Conservation (phyloP, 768 basidiomycete genomes). For the Agrocybe chaxingu region DNA sequence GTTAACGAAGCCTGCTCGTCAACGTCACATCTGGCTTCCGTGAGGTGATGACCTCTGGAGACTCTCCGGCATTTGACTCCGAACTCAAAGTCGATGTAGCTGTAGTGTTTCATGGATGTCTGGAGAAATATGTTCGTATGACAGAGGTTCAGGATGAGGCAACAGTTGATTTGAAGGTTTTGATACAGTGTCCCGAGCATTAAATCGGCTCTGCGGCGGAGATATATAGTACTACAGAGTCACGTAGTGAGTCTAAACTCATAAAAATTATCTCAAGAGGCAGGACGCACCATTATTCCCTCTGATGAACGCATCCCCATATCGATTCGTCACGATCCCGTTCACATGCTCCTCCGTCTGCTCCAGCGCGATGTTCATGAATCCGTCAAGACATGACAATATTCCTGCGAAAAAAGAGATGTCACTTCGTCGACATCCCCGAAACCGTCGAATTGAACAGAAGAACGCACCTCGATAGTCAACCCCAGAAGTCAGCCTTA, state of each 20-base stretch:
- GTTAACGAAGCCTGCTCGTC: no score
- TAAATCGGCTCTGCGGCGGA: slow-evolving; percentile 64
- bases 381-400: slow-evolving; percentile 93
- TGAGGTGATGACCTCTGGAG: no score
- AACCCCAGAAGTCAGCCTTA: slow-evolving; percentile 86
- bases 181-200: slow-evolving; percentile 5
- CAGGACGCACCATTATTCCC: slow-evolving; percentile 78
- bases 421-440: not conserved
- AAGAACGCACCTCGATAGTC: slow-evolving; percentile 78
- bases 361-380: slow-evolving; percentile 99
- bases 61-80: no score
- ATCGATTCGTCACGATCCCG: slow-evolving; percentile 81
- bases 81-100: no score
- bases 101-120: no score
- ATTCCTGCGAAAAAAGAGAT: slow-evolving; percentile 51
- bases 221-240: slow-evolving; percentile 65
- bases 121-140: no score
- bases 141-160: no score
- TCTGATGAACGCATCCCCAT: slow-evolving; percentile 94
- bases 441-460: not conserved
- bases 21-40: no score
- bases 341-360: slow-evolving; percentile 96
- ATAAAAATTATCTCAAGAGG: not conserved
- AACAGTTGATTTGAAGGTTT: no score
- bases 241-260: slow-evolving; percentile 1